A percentile compares a stretch with the other conserved stretches of the same genome.
These are phyloP conservation scores for Entonaema liquescens DNA, from an alignment of 495 filamentous ascomycete species.

Conservation along the genomic window DNA sequence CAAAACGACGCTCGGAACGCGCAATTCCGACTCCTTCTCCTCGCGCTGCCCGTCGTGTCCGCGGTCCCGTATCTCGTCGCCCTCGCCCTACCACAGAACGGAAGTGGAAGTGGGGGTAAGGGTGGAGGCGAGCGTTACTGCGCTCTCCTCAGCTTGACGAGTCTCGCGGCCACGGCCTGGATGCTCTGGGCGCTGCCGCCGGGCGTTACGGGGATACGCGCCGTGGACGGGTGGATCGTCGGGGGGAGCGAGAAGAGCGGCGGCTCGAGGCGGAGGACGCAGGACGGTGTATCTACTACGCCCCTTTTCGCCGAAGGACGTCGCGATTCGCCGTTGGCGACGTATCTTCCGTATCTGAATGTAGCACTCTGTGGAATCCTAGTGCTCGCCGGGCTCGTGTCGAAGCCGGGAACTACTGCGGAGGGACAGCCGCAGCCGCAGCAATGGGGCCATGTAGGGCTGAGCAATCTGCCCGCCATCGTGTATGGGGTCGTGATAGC, in stretches of 20 bases:
- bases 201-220: slow-evolving; percentile 47
- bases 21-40: slow-evolving; percentile 66
- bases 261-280: neutral
- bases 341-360: slow-evolving; percentile 60
- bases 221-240: slow-evolving; percentile 47
- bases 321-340: slow-evolving; percentile 49
- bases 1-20: slow-evolving; percentile 68
- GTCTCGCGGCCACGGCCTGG: slow-evolving; percentile 67
- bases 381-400: slow-evolving; percentile 46
- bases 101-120: neutral
- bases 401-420: slow-evolving; percentile 22
- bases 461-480: slow-evolving; percentile 52
- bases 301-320: neutral
- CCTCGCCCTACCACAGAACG: slow-evolving; percentile 53
- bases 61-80: slow-evolving; percentile 62
- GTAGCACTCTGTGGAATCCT: slow-evolving; percentile 52
- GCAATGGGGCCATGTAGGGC: slow-evolving; percentile 33
- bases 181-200: slow-evolving; percentile 54
- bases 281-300: neutral
- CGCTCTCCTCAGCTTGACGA: slow-evolving; percentile 65
- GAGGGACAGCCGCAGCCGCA: neutral
- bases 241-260: neutral
- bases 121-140: neutral
- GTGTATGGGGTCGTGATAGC: slow-evolving; percentile 59
- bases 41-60: slow-evolving; percentile 63